phyloP scores from a whole-genome alignment of 768 basidiomycete genomes.

The Russula earlei region DNA sequence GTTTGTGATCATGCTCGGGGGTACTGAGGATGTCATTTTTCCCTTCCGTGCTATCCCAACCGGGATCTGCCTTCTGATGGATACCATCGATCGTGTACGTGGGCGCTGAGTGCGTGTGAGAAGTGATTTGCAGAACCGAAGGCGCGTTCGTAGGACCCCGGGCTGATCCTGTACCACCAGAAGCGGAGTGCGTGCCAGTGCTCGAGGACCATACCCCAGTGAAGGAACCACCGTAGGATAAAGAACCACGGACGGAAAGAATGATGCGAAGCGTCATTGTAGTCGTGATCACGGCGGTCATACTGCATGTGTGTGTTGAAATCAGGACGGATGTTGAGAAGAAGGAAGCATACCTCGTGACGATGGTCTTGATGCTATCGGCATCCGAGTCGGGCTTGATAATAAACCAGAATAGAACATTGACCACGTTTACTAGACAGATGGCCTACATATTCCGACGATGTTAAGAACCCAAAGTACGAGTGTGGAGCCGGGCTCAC shows the following conservation, averaged over 20 bases:
- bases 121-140: constrained; percentile 20
- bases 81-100: constrained; percentile 28
- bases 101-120: constrained; percentile 17
- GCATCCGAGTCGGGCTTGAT: constrained; percentile 48
- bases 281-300: constrained; percentile 79
- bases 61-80: constrained; percentile 13
- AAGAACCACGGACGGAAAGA: constrained; percentile 69
- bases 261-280: constrained; percentile 86
- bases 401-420: constrained; percentile 84
- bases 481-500: constrained; percentile 30
- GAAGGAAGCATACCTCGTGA: constrained; percentile 41
- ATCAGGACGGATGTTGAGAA: neutral
- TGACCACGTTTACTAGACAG: constrained; percentile 71
- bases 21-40: constrained; percentile 5
- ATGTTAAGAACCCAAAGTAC: constrained; percentile 5
- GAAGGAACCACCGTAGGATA: constrained; percentile 63
- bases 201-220: constrained; percentile 32
- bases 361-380: constrained; percentile 75
- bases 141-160: constrained; percentile 23
- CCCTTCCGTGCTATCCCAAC: constrained; percentile 15
- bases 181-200: constrained; percentile 34
- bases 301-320: constrained; percentile 31
- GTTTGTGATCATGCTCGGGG: constrained; percentile 5
- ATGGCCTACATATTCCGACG: constrained; percentile 37
- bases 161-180: constrained; percentile 38